Conservation (phyloP, 2,329 filamentous ascomycete genomes). For the Clonostachys byssicola region DNA sequence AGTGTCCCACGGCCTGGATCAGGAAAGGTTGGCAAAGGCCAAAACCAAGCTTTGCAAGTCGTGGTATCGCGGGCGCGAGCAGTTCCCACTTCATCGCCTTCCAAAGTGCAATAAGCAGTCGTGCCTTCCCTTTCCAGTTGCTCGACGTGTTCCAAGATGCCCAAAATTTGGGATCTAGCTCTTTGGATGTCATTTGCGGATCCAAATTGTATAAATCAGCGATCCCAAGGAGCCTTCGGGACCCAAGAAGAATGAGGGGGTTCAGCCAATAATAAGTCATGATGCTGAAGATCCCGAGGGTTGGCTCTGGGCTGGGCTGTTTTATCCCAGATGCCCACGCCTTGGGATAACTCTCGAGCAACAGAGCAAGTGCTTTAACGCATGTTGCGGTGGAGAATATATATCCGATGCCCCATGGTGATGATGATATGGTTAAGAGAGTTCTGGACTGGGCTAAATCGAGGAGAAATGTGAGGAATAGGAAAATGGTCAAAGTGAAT, state of each 20-base stretch:
- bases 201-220: slow-evolving; percentile 29
- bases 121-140: too few species aligned
- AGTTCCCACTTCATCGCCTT: slow-evolving; percentile 21
- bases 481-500: slow-evolving; percentile 30
- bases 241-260: slow-evolving; percentile 26
- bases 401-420: too few species aligned
- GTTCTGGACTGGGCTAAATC: slow-evolving; percentile 37
- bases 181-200: slow-evolving; percentile 11
- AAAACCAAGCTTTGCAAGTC: slow-evolving; percentile 30
- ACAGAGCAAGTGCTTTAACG: slow-evolving; percentile 27
- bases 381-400: slow-evolving; percentile 6
- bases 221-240: slow-evolving; percentile 20
- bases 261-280: slow-evolving; percentile 27
- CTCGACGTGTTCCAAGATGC: too few species aligned
- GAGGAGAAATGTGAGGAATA: slow-evolving; percentile 35
- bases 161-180: background rate
- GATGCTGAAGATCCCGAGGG: slow-evolving; percentile 21
- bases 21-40: slow-evolving; percentile 39
- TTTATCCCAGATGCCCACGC: slow-evolving; percentile 18
- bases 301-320: slow-evolving; percentile 31
- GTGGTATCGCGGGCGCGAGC: slow-evolving; percentile 26
- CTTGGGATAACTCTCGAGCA: slow-evolving; percentile 32
- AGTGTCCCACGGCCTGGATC: slow-evolving; percentile 18
- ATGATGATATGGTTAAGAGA: slow-evolving; percentile 18
- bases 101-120: too few species aligned